A percentile compares a stretch with the other conserved stretches of the same genome.
These are phyloP conservation scores for Rheum nobile DNA, from an alignment of 148 eudicot species.

Conservation along the genomic window DNA sequence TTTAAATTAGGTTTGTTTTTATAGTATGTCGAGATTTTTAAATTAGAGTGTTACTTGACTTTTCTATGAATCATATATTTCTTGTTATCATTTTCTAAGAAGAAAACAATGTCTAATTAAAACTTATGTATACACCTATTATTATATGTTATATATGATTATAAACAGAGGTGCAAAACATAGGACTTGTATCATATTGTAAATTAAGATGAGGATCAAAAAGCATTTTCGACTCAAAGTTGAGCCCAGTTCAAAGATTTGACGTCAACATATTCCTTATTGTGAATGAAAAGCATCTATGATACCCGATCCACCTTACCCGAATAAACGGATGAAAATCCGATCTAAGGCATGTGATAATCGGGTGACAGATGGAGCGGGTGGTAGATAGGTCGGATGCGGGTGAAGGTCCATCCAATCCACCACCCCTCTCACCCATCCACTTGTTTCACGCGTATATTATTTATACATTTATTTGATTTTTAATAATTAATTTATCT, in stretches of 20 bases:
- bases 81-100: not conserved
- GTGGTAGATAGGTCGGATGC: too few relatives aligned
- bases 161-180: not conserved
- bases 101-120: not conserved
- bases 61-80: not conserved
- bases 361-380: too few relatives aligned
- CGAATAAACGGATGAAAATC: too few relatives aligned
- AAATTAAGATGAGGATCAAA: not conserved
- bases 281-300: not conserved
- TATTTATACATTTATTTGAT: too few relatives aligned
- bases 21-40: not conserved
- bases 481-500: too few relatives aligned
- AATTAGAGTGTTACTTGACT: not conserved
- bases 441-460: too few relatives aligned
- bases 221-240: not conserved
- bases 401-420: too few relatives aligned
- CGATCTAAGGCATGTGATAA: too few relatives aligned
- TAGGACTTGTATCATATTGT: not conserved
- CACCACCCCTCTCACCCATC: too few relatives aligned
- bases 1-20: not conserved
- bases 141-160: not conserved
- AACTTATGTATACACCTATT: not conserved
- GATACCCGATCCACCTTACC: too few relatives aligned
- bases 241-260: not conserved
- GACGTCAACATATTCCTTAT: not conserved